Evolutionary conservation across 352 stramenopile species (phyloP).

Genomic region (Phytophthora capsici): DNA sequence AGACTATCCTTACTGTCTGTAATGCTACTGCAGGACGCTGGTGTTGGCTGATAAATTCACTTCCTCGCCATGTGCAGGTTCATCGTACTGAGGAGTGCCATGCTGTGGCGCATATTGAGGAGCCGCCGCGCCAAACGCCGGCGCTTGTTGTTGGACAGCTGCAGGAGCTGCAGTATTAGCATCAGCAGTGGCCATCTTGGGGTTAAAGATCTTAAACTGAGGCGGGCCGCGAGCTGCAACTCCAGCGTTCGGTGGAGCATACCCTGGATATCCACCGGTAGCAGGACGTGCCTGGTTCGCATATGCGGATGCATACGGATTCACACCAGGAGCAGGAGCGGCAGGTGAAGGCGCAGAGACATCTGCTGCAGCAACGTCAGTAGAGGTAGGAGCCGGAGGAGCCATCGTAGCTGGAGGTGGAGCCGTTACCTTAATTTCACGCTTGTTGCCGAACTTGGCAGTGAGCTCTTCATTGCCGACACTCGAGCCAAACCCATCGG

Average conservation of each 20-base stretch:
- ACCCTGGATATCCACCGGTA: constrained; percentile 46
- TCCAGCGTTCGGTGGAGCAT: constrained; percentile 37
- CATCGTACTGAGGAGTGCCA: constrained; percentile 37
- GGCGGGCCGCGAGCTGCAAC: constrained; percentile 48
- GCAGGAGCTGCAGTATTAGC: constrained; percentile 19
- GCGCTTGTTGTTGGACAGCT: constrained; percentile 14
- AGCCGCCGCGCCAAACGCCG: constrained; percentile 35
- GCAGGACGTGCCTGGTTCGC: constrained; percentile 26
- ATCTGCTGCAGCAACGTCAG: constrained; percentile 12
- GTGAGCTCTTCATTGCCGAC: constrained; percentile 90
- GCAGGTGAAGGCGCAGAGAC: constrained; percentile 3
- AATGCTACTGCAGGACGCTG: constrained; percentile 70
- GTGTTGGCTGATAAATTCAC: constrained; percentile 79
- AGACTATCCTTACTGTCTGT: background rate
- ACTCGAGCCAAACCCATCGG: constrained; percentile 89
- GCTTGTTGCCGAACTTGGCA: constrained; percentile 90
- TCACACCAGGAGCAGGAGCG: constrained; percentile 38
- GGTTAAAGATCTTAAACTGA: constrained; percentile 92
- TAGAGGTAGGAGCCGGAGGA: constrained; percentile 10
- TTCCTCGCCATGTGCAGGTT: constrained; percentile 53
- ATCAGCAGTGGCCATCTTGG: constrained; percentile 57
- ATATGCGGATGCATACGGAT: constrained; percentile 65
- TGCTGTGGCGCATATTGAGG: constrained; percentile 5
- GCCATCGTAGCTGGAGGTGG: constrained; percentile 58
- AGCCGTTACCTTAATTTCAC: constrained; percentile 79